Conservation (phyloP, 441 rosid species). For the Adansonia gregorii region DNA sequence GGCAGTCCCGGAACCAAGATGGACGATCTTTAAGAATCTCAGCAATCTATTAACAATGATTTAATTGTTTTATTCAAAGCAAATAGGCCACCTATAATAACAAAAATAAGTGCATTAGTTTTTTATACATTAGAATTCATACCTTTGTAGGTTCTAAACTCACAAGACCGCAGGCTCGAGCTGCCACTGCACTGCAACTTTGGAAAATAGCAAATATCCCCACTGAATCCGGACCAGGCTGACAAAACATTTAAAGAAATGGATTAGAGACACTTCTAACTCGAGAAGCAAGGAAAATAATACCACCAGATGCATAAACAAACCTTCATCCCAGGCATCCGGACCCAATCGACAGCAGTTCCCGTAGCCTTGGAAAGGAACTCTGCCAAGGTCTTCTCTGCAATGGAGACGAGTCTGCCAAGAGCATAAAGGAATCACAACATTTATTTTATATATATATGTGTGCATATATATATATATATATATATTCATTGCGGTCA, state of each 20-base stretch:
- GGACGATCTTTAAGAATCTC: slow-evolving; percentile 98
- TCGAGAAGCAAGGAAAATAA: too few species aligned
- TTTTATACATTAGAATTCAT: neutral
- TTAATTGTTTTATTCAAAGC: slow-evolving; percentile 12
- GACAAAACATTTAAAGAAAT: too few species aligned
- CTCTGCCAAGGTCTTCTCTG: slow-evolving; percentile 99
- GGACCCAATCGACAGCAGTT: slow-evolving; percentile 99
- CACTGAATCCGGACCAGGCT: too few species aligned
- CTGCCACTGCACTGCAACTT: too few species aligned
- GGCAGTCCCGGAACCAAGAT: slow-evolving; percentile 97
- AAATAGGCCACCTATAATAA: neutral
- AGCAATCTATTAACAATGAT: slow-evolving; percentile 60
- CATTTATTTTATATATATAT: neutral
- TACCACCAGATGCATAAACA: neutral
- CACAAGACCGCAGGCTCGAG: too few species aligned
- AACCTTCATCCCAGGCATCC: slow-evolving; percentile 99
- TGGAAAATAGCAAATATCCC: too few species aligned
- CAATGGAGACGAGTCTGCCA: slow-evolving; percentile 89
- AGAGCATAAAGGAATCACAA: neutral
- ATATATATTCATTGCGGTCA: neutral
- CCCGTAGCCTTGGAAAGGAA: slow-evolving; percentile 99
- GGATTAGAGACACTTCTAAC: too few species aligned
- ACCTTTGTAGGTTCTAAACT: too few species aligned
- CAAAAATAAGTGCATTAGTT: neutral
- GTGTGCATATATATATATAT: neutral